phyloP scores from a whole-genome alignment of 2,329 filamentous ascomycete species.

The Mollisia scopiformis region DNA sequence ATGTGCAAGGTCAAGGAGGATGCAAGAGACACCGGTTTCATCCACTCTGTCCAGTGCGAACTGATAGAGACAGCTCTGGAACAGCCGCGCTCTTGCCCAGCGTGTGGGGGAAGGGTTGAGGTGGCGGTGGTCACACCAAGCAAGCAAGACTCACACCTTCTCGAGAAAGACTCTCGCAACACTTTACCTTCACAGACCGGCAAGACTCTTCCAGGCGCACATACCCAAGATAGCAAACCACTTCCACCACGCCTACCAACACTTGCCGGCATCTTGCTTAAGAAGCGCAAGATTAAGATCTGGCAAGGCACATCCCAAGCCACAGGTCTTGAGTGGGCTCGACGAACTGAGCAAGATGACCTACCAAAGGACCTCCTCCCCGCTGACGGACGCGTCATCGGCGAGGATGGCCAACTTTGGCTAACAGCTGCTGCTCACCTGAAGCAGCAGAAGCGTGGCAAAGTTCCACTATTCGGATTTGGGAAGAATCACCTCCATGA shows the following conservation, averaged over 20 bases:
- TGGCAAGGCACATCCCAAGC: neutral
- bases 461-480: neutral
- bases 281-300: neutral
- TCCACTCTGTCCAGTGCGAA: neutral
- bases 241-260: neutral
- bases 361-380: neutral
- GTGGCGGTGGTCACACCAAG: neutral
- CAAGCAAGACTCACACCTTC: neutral
- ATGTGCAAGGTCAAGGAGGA: neutral
- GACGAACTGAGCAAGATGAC: neutral
- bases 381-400: neutral
- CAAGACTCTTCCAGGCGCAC: neutral
- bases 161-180: neutral
- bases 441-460: neutral
- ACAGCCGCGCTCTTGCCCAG: neutral
- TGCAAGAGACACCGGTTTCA: neutral
- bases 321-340: neutral
- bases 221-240: neutral
- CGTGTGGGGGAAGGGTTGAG: neutral
- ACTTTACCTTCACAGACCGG: neutral
- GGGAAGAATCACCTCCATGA: neutral
- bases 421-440: neutral
- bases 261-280: neutral
- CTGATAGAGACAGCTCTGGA: neutral
- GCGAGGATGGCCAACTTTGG: neutral